phyloP scores from a whole-genome alignment of 257 asterid species.

The Nicotiana noctiflora region DNA sequence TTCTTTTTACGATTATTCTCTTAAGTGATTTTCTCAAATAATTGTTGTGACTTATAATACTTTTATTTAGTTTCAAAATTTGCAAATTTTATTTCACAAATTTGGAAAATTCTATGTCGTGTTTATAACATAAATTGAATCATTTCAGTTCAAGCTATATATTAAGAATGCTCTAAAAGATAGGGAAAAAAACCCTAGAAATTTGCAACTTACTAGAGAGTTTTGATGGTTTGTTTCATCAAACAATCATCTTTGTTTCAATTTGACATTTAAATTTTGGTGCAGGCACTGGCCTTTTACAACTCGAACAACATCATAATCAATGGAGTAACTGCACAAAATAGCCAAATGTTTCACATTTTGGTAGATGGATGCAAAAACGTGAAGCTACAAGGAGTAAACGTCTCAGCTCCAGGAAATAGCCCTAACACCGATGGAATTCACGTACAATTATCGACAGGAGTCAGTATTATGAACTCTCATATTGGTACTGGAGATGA shows the following conservation, averaged over 20 bases:
- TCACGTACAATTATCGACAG: constrained; percentile 22
- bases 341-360: constrained; percentile 26
- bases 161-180: no score
- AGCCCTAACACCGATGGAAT: constrained; percentile 31
- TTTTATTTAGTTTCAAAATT: no score
- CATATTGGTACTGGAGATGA: constrained; percentile 26
- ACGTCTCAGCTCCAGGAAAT: constrained; percentile 16
- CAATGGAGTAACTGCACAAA: constrained; percentile 18
- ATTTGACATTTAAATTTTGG: neutral
- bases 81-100: no score
- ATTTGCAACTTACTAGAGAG: no score
- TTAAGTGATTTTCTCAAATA: no score
- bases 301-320: constrained; percentile 19
- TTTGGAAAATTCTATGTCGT: no score
- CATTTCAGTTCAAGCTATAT: no score
- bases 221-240: no score
- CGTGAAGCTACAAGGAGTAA: constrained; percentile 15
- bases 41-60: no score
- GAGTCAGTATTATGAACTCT: constrained; percentile 12
- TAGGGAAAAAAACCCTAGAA: no score
- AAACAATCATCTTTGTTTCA: neutral
- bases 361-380: constrained; percentile 19
- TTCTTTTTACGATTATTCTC: no score
- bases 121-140: no score
- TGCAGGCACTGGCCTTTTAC: constrained; percentile 24